Evolutionary conservation across 73 alveolate species (phyloP).

Genomic region (Blepharisma stoltei): DNA sequence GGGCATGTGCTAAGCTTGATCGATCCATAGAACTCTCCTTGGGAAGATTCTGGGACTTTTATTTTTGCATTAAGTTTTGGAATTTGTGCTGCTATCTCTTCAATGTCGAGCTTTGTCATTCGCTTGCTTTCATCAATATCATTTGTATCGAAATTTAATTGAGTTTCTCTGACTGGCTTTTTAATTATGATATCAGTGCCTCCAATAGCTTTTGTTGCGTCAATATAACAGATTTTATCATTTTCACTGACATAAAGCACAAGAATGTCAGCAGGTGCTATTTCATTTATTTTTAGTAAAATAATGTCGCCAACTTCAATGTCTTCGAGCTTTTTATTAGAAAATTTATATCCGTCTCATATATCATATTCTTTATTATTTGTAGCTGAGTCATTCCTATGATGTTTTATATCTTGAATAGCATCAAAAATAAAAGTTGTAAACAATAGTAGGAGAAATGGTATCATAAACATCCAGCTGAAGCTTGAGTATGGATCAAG

Average conservation of each 20-base stretch:
- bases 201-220: neutral
- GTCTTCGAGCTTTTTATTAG: neutral
- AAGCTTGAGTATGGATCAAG: too few relatives aligned
- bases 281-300: neutral
- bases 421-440: too few relatives aligned
- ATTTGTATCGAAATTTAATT: neutral
- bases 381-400: neutral
- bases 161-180: conserved; percentile 7
- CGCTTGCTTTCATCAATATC: neutral
- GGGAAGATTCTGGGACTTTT: neutral
- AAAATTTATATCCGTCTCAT: neutral
- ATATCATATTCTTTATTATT: neutral
- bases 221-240: neutral
- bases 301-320: conserved; percentile 13
- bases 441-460: too few relatives aligned
- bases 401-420: neutral
- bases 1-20: conserved; percentile 36
- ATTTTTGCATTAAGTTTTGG: conserved; percentile 65
- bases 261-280: conserved; percentile 24
- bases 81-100: conserved; percentile 16
- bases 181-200: neutral
- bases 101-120: neutral
- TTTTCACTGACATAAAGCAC: neutral
- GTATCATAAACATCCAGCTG: too few relatives aligned
- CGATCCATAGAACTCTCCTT: conserved; percentile 54